phyloP scores from a whole-genome alignment of 2,329 filamentous ascomycete genomes.

The Geoglossum cookeanum region DNA sequence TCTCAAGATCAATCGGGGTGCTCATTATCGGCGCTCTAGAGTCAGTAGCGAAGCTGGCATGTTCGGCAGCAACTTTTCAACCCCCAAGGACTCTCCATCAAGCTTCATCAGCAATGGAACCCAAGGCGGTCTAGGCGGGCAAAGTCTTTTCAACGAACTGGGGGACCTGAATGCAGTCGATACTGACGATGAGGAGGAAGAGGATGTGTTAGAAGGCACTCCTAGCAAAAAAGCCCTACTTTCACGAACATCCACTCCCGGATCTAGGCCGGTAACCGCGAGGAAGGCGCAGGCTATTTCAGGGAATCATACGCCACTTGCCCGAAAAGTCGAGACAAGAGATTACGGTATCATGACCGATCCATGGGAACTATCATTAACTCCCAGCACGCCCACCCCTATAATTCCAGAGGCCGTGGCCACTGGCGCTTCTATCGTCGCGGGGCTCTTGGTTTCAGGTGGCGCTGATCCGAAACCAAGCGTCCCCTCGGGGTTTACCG shows the following conservation, averaged over 20 bases:
- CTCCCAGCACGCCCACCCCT: neutral
- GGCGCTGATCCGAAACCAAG: neutral
- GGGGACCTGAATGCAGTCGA: constrained; percentile 61
- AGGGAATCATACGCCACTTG: neutral
- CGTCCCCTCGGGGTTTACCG: neutral
- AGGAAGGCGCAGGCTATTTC: neutral
- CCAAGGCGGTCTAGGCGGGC: constrained; percentile 32
- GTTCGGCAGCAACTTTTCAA: constrained; percentile 40
- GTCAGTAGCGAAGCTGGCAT: constrained; percentile 39
- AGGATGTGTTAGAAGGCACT: constrained; percentile 17
- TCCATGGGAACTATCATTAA: constrained; percentile 26
- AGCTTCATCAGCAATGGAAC: constrained; percentile 29
- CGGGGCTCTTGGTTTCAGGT: neutral
- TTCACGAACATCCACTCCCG: constrained; percentile 17
- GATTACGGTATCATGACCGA: constrained; percentile 46
- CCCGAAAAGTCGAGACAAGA: constrained; percentile 25
- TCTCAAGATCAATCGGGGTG: constrained; percentile 47
- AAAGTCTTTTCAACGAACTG: constrained; percentile 83
- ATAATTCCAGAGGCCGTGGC: constrained; percentile 10
- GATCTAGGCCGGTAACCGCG: neutral
- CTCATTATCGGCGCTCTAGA: constrained; percentile 38
- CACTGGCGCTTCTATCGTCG: neutral
- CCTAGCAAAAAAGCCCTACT: constrained; percentile 13
- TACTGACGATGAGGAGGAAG: constrained; percentile 35
- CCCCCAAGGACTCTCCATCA: constrained; percentile 33